Conservation (phyloP, 352 stramenopile species). For the Phytophthora melonis region DNA sequence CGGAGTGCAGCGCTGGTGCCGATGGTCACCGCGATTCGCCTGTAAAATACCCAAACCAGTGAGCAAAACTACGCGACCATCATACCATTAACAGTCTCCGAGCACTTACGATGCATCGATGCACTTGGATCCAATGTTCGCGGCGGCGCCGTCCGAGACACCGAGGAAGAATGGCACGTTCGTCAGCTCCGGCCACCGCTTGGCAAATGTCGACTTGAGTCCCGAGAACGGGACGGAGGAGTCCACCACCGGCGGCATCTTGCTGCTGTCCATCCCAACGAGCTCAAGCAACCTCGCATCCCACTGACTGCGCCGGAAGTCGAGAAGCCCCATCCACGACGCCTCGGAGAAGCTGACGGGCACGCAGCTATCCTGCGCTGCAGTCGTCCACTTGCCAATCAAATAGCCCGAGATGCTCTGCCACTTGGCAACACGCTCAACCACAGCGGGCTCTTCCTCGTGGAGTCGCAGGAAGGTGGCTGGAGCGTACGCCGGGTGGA, state of each 20-base stretch:
- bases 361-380: conserved; percentile 42
- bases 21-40: conserved; percentile 94
- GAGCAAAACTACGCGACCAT: not conserved
- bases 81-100: not conserved
- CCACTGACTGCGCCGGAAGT: conserved; percentile 90
- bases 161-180: conserved; percentile 88
- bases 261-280: conserved; percentile 70
- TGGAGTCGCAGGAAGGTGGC: conserved; percentile 90
- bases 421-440: conserved; percentile 82
- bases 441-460: conserved; percentile 46
- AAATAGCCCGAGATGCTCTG: conserved; percentile 92
- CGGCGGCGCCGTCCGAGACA: conserved; percentile 93
- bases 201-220: conserved; percentile 60
- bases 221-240: conserved; percentile 71
- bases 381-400: conserved; percentile 87
- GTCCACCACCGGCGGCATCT: conserved; percentile 79
- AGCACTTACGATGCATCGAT: conserved; percentile 68
- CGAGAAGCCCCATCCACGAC: conserved; percentile 95
- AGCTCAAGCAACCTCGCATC: conserved; percentile 83
- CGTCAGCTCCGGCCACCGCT: conserved; percentile 79
- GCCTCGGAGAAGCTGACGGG: conserved; percentile 95
- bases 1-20: conserved; percentile 94
- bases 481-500: conserved; percentile 92
- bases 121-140: conserved; percentile 96
- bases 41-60: conserved; percentile 29